Evolutionary conservation across 1,139 yeast species (phyloP), one percentile per base, ranked within the genome.

Genomic region (Taphrina confusa): DNA sequence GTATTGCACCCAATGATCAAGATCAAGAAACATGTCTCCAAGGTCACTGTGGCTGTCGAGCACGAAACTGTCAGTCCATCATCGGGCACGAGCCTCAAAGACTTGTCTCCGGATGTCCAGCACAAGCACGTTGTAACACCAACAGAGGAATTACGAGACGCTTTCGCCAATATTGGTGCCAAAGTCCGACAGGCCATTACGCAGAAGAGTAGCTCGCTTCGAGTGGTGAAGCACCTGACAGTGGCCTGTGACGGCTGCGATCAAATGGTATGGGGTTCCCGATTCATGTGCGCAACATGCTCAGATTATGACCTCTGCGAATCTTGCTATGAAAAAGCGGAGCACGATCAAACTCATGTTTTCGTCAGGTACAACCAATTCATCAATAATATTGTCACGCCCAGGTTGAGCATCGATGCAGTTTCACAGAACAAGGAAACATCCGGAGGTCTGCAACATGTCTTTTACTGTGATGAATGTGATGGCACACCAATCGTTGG

Each of bases 271-370:
- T 69, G 78, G 34, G 82, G 82, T 1, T 62, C 65, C 11, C 74
- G 82, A 57, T 79, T 71, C 69, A 72, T 73, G 58, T 80, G 83
- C 65, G 69, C 75, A 61, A 73, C 74, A 16, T 80, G 83, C 64
- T 64, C 68, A 1, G 76, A 80, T 63, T 79, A 71, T 66, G 82
- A 80, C 64, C 71, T 80, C 62, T 80, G 83, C 67, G 72, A 72
- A 31, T 60, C 64, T 3, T 80, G 82, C 66, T 52, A 54, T 28
- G 11, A n/a, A 33, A 20, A 64, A 60, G 14, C 22, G 11, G 6
- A 12, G 30, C 54, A 46, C 31, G 37, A 23, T 2, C 25, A 23
- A 5, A 30, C 20, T 14, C 60, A 56, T 40, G 40, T 30, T 20
- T 56, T 56, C 33, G 54, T 56, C 22, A 46, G 45, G 6, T 45